Conservation (phyloP, 768 basidiomycete species). For the Boletales sp. region DNA sequence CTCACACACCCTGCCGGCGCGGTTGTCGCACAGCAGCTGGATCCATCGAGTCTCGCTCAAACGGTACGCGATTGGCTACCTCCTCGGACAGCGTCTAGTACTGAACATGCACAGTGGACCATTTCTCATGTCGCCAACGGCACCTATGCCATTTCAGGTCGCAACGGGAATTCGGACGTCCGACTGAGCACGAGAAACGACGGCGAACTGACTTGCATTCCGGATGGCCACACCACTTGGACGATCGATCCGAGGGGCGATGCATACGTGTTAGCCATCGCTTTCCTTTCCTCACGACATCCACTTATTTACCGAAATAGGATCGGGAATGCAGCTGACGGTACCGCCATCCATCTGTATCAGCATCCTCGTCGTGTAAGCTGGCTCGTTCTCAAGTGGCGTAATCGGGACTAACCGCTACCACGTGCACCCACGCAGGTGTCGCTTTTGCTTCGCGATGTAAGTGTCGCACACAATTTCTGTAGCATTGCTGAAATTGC, state of each 20-base stretch:
- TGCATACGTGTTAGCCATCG: not conserved
- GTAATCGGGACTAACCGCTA: not conserved
- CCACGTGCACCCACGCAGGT: not conserved
- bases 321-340: slow-evolving; percentile 1
- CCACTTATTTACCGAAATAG: not conserved
- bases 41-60: not conserved
- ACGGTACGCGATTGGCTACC: not conserved
- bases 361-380: not conserved
- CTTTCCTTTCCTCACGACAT: not conserved
- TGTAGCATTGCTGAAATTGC: not conserved
- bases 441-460: not conserved
- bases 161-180: not conserved
- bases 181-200: not conserved
- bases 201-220: not conserved
- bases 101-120: not conserved
- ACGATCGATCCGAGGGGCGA: not conserved
- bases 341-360: not conserved
- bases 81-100: not conserved
- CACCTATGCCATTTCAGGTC: not conserved
- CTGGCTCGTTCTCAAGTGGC: not conserved
- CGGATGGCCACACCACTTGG: not conserved
- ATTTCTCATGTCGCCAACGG: not conserved
- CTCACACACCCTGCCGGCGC: not conserved
- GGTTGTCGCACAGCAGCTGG: not conserved
- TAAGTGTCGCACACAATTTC: not conserved